phyloP scores from a whole-genome alignment of 495 filamentous ascomycete genomes.

The Tuber aestivum region DNA sequence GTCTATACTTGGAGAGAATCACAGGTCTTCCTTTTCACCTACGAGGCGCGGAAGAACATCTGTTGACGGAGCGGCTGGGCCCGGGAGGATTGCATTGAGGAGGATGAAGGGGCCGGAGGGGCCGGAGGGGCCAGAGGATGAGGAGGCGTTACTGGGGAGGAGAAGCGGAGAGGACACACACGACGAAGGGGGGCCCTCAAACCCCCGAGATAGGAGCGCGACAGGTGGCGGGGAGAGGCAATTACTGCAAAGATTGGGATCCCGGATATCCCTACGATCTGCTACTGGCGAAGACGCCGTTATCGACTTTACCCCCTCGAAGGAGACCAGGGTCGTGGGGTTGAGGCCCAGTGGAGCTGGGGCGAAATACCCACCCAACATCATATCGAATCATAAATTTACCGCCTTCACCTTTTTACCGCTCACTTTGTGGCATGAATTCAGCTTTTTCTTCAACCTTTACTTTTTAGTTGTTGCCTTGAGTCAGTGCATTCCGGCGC shows the following conservation, averaged over 20 bases:
- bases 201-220: background rate
- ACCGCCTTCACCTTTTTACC: constrained; percentile 94
- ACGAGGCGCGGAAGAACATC: background rate
- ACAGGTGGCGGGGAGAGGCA: constrained; percentile 15
- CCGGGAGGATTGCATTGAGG: constrained; percentile 30
- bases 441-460: constrained; percentile 99
- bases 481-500: constrained; percentile 79
- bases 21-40: constrained; percentile 23
- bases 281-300: constrained; percentile 1
- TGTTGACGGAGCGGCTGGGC: background rate
- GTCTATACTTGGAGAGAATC: constrained; percentile 29
- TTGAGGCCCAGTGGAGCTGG: constrained; percentile 16
- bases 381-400: constrained; percentile 95
- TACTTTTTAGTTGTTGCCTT: constrained; percentile 95
- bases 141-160: constrained; percentile 37
- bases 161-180: constrained; percentile 1
- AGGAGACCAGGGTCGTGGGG: constrained; percentile 23
- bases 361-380: constrained; percentile 58
- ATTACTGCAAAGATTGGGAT: constrained; percentile 33
- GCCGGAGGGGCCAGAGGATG: constrained; percentile 26
- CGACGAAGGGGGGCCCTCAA: background rate
- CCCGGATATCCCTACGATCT: constrained; percentile 29
- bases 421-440: constrained; percentile 92
- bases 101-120: constrained; percentile 27
- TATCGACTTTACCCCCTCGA: constrained; percentile 37